Evolutionary conservation across 2,329 filamentous ascomycete genomes (phyloP), one percentile per base, ranked within the genome.

Genomic region (Colletotrichum sp.): DNA sequence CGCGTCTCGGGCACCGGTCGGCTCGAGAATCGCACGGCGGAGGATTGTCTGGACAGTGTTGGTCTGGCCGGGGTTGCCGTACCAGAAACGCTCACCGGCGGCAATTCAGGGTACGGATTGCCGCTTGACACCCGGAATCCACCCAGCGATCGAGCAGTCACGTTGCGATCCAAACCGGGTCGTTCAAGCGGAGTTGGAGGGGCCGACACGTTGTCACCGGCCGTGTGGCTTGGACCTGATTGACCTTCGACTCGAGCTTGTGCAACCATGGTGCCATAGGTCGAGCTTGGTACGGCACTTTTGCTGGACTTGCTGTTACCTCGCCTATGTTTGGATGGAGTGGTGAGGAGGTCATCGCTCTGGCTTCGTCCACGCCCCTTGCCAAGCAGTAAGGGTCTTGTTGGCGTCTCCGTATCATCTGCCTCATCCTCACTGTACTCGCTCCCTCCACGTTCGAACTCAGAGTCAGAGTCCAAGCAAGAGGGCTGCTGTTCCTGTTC

Each of bases 1-100:
- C 89, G 90, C 3, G 94, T 93, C 77, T 94, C 91, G 0, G 94
- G 95, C 1, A 95, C 91, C 0, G 94, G 92, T 7, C 91, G 92
- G 66, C 93, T 96, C 1, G 92, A 93, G 82, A 96, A 96, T 48
- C 91, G 91, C 59, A 90, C 85, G 3, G 89, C 80, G 2, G 86
- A 92, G 26, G 89, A 86, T 69, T 91, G 88, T 7, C 89, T 85
- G 3, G 90, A 89, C 10, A 90, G 83, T 16, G 84, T 83, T 8
- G 90, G 90, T 34, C 88, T 86, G 66, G 77, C 80, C 61, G 80
- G 77, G 55, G 82, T 80, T 59, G 73, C 70, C 24, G 43, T 43
- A 32, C 73, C 66, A 8, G 75, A 73, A 13, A 32, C 69, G 32
- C 70, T 69, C 28, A 38, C 71, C 14, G 69, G 52, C 26, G 36